phyloP scores from a whole-genome alignment of 140 eudicot species.

The Anethum foeniculum region DNA sequence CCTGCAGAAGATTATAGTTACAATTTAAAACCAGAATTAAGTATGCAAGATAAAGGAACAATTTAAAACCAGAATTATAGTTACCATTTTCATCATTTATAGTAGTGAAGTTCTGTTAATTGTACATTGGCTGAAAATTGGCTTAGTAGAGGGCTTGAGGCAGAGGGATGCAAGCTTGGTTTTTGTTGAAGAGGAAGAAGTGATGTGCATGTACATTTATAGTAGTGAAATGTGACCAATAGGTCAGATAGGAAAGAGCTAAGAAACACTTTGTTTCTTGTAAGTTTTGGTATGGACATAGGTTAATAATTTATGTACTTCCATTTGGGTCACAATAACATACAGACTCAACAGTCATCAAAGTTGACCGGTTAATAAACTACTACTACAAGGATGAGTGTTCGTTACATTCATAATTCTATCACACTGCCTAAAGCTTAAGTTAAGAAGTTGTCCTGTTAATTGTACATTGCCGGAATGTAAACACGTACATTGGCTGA shows the following conservation, averaged over 20 bases:
- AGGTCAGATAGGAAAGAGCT: background rate
- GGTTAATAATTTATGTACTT: too few species aligned
- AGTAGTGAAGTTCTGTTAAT: too few species aligned
- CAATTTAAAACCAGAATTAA: too few species aligned
- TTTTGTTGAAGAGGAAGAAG: background rate
- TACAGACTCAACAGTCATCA: background rate
- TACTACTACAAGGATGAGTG: background rate
- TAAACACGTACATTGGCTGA: too few species aligned
- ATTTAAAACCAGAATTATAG: too few species aligned
- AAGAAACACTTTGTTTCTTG: background rate
- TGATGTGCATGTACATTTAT: background rate
- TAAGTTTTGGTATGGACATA: background rate
- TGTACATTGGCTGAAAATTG: too few species aligned
- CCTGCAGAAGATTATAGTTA: too few species aligned
- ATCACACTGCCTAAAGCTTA: too few species aligned
- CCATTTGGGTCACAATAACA: background rate
- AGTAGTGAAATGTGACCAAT: background rate
- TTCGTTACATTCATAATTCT: background rate
- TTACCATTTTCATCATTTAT: too few species aligned
- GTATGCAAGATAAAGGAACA: too few species aligned
- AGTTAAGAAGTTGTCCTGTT: too few species aligned
- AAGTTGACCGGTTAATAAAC: background rate
- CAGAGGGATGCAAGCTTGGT: background rate
- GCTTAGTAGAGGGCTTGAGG: background rate
- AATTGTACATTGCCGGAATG: too few species aligned